Conservation (phyloP, 2,329 filamentous ascomycete species). For the Ambrosiella xylebori region DNA sequence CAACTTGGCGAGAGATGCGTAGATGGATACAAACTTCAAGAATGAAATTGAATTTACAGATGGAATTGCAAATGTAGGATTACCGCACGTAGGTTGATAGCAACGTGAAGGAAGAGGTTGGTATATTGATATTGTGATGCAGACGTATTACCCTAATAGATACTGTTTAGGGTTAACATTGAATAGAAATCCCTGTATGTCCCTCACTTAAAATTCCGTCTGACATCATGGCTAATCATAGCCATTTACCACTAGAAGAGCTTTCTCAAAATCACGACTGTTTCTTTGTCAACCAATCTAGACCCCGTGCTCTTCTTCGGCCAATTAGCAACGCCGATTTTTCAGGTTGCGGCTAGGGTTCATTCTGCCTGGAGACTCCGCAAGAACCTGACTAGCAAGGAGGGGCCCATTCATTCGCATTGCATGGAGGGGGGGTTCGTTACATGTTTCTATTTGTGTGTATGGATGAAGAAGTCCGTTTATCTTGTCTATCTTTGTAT, state of each 20-base stretch:
- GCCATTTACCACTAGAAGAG: background rate
- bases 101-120: no score
- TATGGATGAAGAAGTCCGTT: background rate
- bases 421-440: background rate
- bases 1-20: no score
- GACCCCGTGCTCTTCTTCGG: background rate
- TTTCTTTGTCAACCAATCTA: background rate
- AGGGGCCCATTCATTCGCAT: no score
- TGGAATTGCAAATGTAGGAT: no score
- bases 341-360: background rate
- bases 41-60: no score
- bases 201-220: background rate
- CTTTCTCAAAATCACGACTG: background rate
- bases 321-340: background rate
- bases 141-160: background rate
- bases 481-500: background rate
- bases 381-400: no score
- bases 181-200: background rate
- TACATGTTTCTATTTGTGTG: background rate
- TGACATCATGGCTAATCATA: background rate
- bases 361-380: no score
- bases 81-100: no score
- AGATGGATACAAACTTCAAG: no score
- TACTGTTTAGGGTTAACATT: background rate
- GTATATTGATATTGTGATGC: no score